These are phyloP conservation scores for Salix dunnii DNA, from an alignment of 345 rosid species.

Conservation along the genomic window DNA sequence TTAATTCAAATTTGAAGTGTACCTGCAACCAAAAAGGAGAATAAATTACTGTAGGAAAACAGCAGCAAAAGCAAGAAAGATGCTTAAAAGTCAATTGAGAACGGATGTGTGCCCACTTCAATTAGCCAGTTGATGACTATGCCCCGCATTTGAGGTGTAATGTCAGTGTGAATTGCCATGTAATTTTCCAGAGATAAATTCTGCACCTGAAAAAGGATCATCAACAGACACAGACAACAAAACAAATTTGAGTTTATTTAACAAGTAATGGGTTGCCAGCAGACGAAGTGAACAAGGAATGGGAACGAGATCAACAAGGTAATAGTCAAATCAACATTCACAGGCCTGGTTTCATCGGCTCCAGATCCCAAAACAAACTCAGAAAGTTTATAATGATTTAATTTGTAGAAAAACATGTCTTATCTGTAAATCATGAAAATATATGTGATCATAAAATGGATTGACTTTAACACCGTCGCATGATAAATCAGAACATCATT, in stretches of 20 bases:
- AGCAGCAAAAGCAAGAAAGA: neutral
- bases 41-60: slow-evolving; percentile 5
- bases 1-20: slow-evolving; percentile 77
- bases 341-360: neutral
- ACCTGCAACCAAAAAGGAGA: slow-evolving; percentile 47
- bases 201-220: slow-evolving; percentile 45
- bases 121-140: slow-evolving; percentile 91
- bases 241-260: neutral
- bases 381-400: neutral
- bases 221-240: neutral
- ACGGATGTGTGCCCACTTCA: slow-evolving; percentile 53
- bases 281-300: neutral
- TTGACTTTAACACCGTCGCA: neutral
- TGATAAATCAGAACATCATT: neutral
- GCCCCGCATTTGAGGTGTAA: slow-evolving; percentile 74
- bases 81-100: slow-evolving; percentile 1
- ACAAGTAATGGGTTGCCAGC: neutral
- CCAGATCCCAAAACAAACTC: neutral
- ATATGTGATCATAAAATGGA: neutral
- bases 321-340: neutral
- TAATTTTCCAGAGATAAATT: slow-evolving; percentile 50
- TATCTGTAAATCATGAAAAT: neutral
- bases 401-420: neutral
- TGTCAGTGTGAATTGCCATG: slow-evolving; percentile 55
- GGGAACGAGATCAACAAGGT: neutral